phyloP scores from a whole-genome alignment of 176 grass and related monocot species.

The Thinopyrum elongatum region DNA sequence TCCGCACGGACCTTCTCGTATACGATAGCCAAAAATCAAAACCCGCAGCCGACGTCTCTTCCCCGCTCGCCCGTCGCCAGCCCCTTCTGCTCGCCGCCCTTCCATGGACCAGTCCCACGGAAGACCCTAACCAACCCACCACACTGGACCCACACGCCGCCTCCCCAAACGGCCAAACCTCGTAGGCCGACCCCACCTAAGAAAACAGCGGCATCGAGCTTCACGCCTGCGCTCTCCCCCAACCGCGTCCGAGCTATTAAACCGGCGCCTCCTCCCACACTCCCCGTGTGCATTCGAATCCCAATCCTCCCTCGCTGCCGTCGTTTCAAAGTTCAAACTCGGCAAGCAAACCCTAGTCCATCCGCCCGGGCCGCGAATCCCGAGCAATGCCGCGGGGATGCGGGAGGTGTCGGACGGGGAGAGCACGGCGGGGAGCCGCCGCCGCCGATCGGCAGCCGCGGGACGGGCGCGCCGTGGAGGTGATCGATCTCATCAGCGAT shows the following conservation, averaged over 20 bases:
- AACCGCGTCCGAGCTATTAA: constrained; percentile 4
- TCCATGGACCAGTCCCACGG: background rate
- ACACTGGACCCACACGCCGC: background rate
- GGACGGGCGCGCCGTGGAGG: background rate
- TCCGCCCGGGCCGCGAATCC: background rate
- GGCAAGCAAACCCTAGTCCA: background rate
- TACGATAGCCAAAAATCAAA: too few relatives aligned
- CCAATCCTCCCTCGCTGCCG: background rate
- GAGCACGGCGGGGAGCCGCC: background rate
- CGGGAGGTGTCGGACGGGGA: constrained; percentile 2
- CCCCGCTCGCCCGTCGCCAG: too few relatives aligned
- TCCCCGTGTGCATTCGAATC: too few relatives aligned
- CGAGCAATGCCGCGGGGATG: constrained; percentile 8
- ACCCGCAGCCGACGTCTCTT: too few relatives aligned
- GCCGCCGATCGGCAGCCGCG: background rate
- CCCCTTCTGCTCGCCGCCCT: constrained; percentile 29
- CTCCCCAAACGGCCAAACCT: accelerated
- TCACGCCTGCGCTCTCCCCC: constrained; percentile 25
- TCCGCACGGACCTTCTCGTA: too few relatives aligned
- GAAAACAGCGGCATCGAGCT: background rate
- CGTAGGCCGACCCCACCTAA: background rate
- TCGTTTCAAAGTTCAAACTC: background rate
- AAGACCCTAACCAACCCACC: background rate
- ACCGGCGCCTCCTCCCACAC: background rate
- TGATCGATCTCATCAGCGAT: background rate